phyloP scores from a whole-genome alignment of 2,329 filamentous ascomycete genomes.

The Apiospora phragmitis region DNA sequence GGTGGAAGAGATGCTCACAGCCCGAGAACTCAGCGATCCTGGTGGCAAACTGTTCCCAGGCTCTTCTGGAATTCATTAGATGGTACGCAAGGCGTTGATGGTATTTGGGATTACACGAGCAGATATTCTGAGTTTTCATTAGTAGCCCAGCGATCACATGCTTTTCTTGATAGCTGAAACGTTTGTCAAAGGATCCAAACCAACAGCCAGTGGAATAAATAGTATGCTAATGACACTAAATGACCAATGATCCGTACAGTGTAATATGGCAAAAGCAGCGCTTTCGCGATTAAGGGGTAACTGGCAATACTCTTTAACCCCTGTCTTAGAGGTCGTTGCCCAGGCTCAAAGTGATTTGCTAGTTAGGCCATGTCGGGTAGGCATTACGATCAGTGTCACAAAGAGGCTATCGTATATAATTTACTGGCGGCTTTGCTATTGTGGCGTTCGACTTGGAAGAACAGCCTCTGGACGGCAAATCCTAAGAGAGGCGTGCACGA shows the following conservation, averaged over 20 bases:
- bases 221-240: not conserved
- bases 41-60: not conserved
- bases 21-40: not conserved
- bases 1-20: not conserved
- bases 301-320: not conserved
- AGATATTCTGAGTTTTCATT: not conserved
- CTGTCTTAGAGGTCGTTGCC: no score
- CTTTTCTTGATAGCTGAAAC: not conserved
- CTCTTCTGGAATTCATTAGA: not conserved
- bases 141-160: not conserved
- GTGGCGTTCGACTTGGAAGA: not conserved
- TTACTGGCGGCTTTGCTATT: no score
- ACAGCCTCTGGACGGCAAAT: not conserved
- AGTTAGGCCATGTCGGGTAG: not conserved
- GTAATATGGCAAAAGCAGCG: no score
- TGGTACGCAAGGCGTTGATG: not conserved
- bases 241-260: not conserved
- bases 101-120: not conserved
- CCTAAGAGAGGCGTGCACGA: not conserved
- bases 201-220: no score
- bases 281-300: no score
- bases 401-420: no score
- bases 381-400: not conserved
- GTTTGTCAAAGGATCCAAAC: no score
- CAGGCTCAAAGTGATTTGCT: not conserved